These are phyloP conservation scores for Amaranthus tricolor DNA, from an alignment of 179 eudicot genomes.

Conservation along the genomic window DNA sequence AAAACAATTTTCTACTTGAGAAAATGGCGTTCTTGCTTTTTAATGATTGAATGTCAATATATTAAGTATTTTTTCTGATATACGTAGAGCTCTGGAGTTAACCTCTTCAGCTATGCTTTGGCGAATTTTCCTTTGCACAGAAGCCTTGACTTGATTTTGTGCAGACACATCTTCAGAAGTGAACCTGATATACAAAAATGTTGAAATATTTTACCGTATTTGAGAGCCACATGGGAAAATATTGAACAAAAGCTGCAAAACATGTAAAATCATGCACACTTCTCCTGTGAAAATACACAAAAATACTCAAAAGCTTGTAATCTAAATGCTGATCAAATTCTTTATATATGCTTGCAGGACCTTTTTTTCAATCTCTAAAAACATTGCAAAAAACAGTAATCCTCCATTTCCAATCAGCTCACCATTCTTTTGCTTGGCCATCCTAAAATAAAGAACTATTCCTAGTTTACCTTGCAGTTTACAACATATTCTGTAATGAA, in stretches of 20 bases:
- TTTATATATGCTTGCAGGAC: neutral
- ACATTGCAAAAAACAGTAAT: neutral
- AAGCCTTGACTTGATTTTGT: constrained; percentile 98
- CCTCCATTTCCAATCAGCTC: neutral
- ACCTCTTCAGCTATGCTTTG: constrained; percentile 98
- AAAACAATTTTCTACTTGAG: neutral
- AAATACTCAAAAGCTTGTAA: neutral
- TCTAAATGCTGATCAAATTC: neutral
- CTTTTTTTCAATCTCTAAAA: neutral
- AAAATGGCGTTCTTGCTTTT: neutral
- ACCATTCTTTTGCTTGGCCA: neutral
- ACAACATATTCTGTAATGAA: no score
- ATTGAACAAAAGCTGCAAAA: neutral
- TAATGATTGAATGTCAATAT: neutral
- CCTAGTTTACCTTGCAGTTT: no score
- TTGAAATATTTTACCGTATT: neutral
- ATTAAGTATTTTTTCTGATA: neutral
- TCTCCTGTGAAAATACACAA: neutral
- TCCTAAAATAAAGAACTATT: neutral
- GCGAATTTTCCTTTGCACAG: constrained; percentile 87
- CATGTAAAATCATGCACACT: neutral
- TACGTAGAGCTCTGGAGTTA: constrained; percentile 10
- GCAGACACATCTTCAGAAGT: constrained; percentile 91
- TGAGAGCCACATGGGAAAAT: constrained; percentile 4
- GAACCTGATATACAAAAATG: constrained; percentile 47